Percentiles rank a stretch among this genome's conserved stretches.
These are phyloP conservation scores for Lolium multiflorum DNA, from an alignment of 176 grass and related monocot species.

Conservation along the genomic window DNA sequence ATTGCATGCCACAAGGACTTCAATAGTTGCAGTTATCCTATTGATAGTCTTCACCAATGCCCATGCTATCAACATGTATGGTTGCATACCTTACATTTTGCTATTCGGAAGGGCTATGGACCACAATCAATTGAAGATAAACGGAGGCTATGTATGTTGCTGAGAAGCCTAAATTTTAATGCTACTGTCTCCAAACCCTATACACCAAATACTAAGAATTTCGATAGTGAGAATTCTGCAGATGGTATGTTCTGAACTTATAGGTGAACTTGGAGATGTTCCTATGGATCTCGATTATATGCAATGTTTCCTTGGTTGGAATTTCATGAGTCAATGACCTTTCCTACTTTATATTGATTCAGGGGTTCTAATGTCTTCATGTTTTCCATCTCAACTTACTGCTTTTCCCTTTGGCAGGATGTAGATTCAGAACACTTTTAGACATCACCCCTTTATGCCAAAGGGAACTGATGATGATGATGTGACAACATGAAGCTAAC, in stretches of 20 bases:
- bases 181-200: constrained; percentile 71
- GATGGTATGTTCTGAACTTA: constrained; percentile 83
- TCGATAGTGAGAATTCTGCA: constrained; percentile 44
- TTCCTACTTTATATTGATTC: constrained; percentile 43
- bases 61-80: neutral
- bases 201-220: constrained; percentile 58
- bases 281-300: constrained; percentile 74
- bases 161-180: constrained; percentile 87
- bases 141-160: constrained; percentile 72
- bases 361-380: constrained; percentile 32
- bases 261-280: constrained; percentile 90
- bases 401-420: constrained; percentile 58
- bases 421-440: constrained; percentile 70
- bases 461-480: constrained; percentile 80
- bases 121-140: constrained; percentile 88
- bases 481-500: constrained; percentile 49
- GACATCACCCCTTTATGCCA: constrained; percentile 77
- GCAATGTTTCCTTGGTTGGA: neutral
- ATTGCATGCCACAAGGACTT: constrained; percentile 5
- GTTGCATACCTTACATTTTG: constrained; percentile 26
- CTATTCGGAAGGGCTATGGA: constrained; percentile 77
- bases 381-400: constrained; percentile 28
- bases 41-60: neutral
- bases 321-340: neutral
- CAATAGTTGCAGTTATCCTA: neutral